Base-by-base conservation (phyloP, 768 basidiomycete genomes). In the Dictyophora rubrovolvata region DNA sequence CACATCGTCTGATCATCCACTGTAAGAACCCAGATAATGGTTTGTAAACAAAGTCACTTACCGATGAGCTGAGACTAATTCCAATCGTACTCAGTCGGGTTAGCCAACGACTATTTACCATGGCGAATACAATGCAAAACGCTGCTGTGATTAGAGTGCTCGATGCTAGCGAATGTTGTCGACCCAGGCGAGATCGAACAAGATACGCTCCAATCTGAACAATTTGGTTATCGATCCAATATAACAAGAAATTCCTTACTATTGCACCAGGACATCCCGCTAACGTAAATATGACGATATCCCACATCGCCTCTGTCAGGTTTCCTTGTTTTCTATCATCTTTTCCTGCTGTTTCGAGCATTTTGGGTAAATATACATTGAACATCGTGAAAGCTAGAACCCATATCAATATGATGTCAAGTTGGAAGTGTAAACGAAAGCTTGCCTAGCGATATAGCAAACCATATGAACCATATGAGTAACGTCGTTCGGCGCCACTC, bases 331-430 rank as follows among this genome's bases (percentile, higher is more conserved):
- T 63, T 17, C 60, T 33, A 14, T 59, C 59, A 14, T 66, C 60
- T 1, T 66, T 63, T 1, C 62, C 61, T 18, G 81, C 74, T 23
- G 79, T 79, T 72, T 95, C 93, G 37, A 95, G 72, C 11, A 93
- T 73, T 66, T 90, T 94, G 0, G 93, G 93, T 18, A 93, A 77
- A 67, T 82, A 95, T 23, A 93, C 89, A 67, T 94, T 95, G 71
- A 95, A 94, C 85, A 95, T 92, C 1, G 89, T 93, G 65, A 84
- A 92, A 0, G 83, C 87, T 89, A 59, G 20, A 56, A 48, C 1
- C n/a, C n/a, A 34, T 2, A 14, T 37, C n/a, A 20, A 49, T n/a
- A 17, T 42, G 42, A 4, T 18, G 14, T 16, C 8, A 42, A n/a
- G 48, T 21, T 16, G 21, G 50, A 53, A 47, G 14, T 50, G 42